A percentile compares a stretch with the other conserved stretches of the same genome.
Conservation (phyloP, 1,284 basidiomycete genomes). For the Moniliophthora roreri region DNA sequence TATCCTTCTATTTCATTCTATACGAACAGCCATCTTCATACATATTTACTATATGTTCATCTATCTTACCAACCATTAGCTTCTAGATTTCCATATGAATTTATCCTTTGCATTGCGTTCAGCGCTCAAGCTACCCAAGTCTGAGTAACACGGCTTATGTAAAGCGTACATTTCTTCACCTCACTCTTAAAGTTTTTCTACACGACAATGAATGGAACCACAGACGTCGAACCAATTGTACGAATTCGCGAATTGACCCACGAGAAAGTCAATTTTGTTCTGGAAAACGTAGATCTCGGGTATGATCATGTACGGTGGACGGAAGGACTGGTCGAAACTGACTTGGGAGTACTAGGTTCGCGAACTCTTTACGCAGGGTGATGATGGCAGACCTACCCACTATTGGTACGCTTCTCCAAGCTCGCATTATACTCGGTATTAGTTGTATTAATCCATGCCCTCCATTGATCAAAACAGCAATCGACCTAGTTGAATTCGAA, state of each 20-base stretch:
- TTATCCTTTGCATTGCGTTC: too few relatives aligned
- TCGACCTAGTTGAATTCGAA: slow-evolving; percentile 95
- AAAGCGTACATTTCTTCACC: background rate
- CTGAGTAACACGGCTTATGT: background rate
- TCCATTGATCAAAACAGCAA: slow-evolving; percentile 60
- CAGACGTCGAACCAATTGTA: slow-evolving; percentile 64
- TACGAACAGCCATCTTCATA: background rate
- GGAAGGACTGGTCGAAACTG: slow-evolving; percentile 8
- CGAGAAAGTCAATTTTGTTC: slow-evolving; percentile 83
- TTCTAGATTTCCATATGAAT: too few relatives aligned
- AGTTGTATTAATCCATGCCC: too few relatives aligned
- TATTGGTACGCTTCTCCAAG: slow-evolving; percentile 74
- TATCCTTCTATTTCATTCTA: background rate
- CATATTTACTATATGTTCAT: too few relatives aligned
- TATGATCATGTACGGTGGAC: slow-evolving; percentile 32
- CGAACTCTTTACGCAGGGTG: slow-evolving; percentile 85
- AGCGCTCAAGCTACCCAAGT: too few relatives aligned
- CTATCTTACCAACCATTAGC: too few relatives aligned
- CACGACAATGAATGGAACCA: slow-evolving; percentile 17
- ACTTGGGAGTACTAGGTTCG: slow-evolving; percentile 54
- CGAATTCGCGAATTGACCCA: slow-evolving; percentile 78
- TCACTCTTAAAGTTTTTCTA: background rate
- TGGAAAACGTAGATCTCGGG: slow-evolving; percentile 93
- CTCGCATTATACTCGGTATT: too few relatives aligned
- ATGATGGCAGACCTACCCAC: slow-evolving; percentile 97